Conservation (phyloP, 1,139 yeast genomes). For the Candida pseudocylindracea region DNA sequence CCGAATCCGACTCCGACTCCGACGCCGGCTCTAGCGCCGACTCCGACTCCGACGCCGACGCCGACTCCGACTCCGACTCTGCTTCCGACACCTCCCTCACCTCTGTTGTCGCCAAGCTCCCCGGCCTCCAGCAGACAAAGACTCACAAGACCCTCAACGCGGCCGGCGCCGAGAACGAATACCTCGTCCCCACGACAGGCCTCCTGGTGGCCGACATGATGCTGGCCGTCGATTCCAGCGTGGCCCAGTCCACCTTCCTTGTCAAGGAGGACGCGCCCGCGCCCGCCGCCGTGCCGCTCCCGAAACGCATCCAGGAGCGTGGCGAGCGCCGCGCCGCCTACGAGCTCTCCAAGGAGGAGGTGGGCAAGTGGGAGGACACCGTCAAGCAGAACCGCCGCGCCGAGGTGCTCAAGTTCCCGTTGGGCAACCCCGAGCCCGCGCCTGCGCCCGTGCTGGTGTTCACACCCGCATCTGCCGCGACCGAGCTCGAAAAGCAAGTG, state of each 20-base stretch:
- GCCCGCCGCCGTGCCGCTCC: constrained; percentile 61
- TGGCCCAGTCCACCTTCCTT: constrained; percentile 21
- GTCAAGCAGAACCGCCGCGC: constrained; percentile 65
- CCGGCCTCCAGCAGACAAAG: not conserved
- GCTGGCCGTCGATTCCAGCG: constrained; percentile 29
- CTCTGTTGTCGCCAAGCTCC: not conserved
- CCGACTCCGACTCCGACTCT: constrained; percentile 5
- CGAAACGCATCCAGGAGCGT: constrained; percentile 66
- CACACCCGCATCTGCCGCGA: too few relatives aligned
- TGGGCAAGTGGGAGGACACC: constrained; percentile 72
- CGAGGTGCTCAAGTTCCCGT: constrained; percentile 61
- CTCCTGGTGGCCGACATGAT: constrained; percentile 61
- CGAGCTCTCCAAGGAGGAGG: constrained; percentile 70
- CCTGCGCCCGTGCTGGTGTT: constrained; percentile 19
- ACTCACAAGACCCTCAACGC: not conserved
- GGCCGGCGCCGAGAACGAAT: constrained; percentile 1
- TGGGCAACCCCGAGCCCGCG: constrained; percentile 17
- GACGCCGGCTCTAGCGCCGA: not conserved
- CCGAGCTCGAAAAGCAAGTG: constrained; percentile 45
- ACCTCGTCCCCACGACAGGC: constrained; percentile 23
- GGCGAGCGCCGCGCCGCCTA: constrained; percentile 83
- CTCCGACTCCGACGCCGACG: constrained; percentile 2
- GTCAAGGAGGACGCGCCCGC: constrained; percentile 15
- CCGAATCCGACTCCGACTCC: constrained; percentile 8
- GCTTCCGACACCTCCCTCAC: not conserved